Conservation (phyloP, 805 yeast genomes). For the Jamesozyma piceae region DNA sequence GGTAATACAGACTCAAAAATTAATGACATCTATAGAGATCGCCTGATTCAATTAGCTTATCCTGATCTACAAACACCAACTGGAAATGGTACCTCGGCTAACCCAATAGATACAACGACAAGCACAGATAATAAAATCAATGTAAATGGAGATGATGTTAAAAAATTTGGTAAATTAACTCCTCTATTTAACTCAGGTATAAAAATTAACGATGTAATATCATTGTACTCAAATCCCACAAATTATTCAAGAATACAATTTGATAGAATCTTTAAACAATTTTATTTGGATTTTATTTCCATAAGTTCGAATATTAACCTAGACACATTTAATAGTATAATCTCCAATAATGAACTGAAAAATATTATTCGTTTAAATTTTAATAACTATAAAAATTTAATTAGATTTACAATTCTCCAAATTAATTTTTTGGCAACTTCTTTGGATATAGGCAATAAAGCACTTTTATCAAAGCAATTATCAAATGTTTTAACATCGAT, state of each 20-base stretch:
- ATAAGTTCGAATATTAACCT: constrained; percentile 11
- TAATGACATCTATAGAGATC: constrained; percentile 41
- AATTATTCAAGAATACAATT: background rate
- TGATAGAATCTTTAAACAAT: constrained; percentile 36
- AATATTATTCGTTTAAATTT: constrained; percentile 11
- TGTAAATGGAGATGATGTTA: constrained; percentile 5
- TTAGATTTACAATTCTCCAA: constrained; percentile 35
- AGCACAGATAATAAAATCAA: constrained; percentile 1
- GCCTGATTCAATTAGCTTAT: constrained; percentile 26
- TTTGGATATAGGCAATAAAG: constrained; percentile 1
- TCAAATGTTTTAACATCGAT: constrained; percentile 42
- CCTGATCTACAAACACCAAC: background rate
- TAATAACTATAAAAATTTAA: constrained; percentile 25
- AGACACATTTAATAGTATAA: constrained; percentile 32
- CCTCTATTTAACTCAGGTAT: constrained; percentile 18
- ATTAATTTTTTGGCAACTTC: constrained; percentile 22
- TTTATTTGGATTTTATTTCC: constrained; percentile 14
- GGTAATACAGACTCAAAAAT: constrained; percentile 65
- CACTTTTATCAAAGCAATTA: constrained; percentile 8
- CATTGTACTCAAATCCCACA: background rate
- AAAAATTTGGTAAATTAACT: constrained; percentile 19
- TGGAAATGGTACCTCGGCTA: background rate
- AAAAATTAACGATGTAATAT: background rate
- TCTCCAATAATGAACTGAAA: constrained; percentile 51
- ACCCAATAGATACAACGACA: background rate